Evolutionary conservation across 2,329 filamentous ascomycete species (phyloP).

Genomic region (Paraphaeosphaeria minitans): DNA sequence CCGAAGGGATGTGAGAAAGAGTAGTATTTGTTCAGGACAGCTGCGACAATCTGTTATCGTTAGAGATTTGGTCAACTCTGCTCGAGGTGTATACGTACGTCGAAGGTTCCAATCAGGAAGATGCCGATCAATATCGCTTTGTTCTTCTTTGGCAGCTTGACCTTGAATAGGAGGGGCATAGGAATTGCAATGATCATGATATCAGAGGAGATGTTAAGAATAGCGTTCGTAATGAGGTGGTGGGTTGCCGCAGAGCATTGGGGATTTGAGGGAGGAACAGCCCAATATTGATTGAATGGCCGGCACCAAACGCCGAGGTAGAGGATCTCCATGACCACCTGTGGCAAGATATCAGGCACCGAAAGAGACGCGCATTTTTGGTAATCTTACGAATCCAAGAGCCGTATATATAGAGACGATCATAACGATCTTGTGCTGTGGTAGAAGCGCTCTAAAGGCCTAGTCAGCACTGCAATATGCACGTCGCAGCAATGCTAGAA

Average conservation of each 20-base stretch:
- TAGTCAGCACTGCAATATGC: background rate
- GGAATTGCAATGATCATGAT: conserved; percentile 53
- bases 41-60: conserved; percentile 56
- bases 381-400: conserved; percentile 49
- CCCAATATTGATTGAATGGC: conserved; percentile 60
- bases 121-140: conserved; percentile 61
- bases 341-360: background rate
- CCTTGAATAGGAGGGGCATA: conserved; percentile 53
- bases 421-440: conserved; percentile 46
- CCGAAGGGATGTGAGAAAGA: conserved; percentile 64
- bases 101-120: conserved; percentile 59
- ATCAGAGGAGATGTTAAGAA: conserved; percentile 55
- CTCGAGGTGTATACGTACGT: conserved; percentile 21
- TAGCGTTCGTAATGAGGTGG: conserved; percentile 47
- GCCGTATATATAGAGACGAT: conserved; percentile 53
- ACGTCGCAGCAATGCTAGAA: background rate
- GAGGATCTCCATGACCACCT: conserved; percentile 53
- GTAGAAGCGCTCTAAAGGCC: conserved; percentile 18
- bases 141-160: conserved; percentile 51
- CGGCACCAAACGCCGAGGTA: conserved; percentile 62
- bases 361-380: background rate
- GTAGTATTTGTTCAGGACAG: conserved; percentile 66
- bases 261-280: conserved; percentile 48
- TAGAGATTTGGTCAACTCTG: background rate
- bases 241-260: conserved; percentile 53